These are phyloP conservation scores for Paraleonurus japonicus DNA, from an alignment of 257 asterid genomes.

Conservation along the genomic window DNA sequence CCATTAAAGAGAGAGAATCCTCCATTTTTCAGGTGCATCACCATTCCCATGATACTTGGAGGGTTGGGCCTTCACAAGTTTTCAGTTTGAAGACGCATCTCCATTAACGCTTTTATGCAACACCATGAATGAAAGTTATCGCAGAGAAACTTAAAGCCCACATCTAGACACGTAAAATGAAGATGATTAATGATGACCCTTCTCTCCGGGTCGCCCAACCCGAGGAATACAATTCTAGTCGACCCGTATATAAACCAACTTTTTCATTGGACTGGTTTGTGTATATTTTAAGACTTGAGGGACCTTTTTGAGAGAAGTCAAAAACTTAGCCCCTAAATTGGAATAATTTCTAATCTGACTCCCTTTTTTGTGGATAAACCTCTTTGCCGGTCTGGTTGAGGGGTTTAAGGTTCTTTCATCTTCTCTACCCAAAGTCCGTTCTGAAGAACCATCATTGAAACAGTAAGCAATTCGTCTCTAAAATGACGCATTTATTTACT, in stretches of 20 bases:
- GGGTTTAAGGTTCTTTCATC: constrained; percentile 28
- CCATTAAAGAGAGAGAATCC: constrained; percentile 31
- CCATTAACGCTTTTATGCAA: background rate
- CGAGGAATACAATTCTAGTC: background rate
- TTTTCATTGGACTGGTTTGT: background rate
- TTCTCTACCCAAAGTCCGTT: background rate
- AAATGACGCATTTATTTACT: background rate
- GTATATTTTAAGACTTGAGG: background rate
- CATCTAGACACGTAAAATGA: constrained; percentile 29
- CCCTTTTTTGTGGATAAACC: constrained; percentile 30
- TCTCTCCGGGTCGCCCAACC: background rate
- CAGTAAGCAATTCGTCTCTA: constrained; percentile 4
- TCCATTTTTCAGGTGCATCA: constrained; percentile 40
- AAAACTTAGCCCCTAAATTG: background rate
- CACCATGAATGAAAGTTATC: constrained; percentile 8
- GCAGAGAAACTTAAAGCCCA: background rate
- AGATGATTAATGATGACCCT: background rate
- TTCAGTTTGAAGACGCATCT: background rate
- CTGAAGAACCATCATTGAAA: background rate
- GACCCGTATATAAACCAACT: background rate
- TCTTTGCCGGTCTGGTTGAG: constrained; percentile 3
- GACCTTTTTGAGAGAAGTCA: constrained; percentile 1
- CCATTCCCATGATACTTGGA: constrained; percentile 24
- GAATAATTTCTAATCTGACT: background rate
- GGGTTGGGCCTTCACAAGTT: background rate